Conservation (phyloP, 2,329 filamentous ascomycete species). For the Pleomassaria siparia region DNA sequence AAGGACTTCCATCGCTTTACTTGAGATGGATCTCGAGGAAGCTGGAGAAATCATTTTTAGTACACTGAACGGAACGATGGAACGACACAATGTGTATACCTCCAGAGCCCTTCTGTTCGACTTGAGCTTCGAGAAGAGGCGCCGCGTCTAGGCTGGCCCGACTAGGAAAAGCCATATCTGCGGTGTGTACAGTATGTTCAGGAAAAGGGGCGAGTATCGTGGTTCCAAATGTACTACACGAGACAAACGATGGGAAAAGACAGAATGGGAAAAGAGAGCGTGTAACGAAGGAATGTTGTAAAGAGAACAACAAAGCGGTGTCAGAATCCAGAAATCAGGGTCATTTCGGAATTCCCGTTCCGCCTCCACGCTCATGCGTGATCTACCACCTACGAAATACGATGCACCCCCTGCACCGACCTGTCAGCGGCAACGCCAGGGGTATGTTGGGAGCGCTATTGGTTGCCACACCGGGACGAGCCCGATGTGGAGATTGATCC, state of each 20-base stretch:
- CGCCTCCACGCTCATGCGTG: background rate
- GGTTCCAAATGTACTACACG: no score
- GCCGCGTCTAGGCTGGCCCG: slow-evolving; percentile 1
- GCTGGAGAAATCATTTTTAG: background rate
- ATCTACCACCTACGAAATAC: background rate
- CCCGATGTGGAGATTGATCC: no score
- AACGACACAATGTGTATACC: background rate
- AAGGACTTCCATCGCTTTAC: background rate
- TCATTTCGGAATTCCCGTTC: background rate
- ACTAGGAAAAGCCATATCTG: background rate
- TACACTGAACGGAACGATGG: background rate
- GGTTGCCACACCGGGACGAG: no score
- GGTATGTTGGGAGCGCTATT: no score
- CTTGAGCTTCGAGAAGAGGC: background rate
- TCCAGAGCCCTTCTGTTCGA: background rate
- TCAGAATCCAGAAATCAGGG: background rate
- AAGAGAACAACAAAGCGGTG: background rate
- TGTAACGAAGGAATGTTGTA: background rate
- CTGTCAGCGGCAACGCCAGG: no score
- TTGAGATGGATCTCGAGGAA: background rate
- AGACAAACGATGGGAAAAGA: background rate
- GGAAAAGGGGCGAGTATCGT: no score
- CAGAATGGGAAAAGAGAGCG: background rate
- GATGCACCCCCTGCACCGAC: no score
- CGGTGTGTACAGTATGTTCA: no score